Evolutionary conservation across 345 rosid species (phyloP).

Genomic region (Hibiscus trionum): DNA sequence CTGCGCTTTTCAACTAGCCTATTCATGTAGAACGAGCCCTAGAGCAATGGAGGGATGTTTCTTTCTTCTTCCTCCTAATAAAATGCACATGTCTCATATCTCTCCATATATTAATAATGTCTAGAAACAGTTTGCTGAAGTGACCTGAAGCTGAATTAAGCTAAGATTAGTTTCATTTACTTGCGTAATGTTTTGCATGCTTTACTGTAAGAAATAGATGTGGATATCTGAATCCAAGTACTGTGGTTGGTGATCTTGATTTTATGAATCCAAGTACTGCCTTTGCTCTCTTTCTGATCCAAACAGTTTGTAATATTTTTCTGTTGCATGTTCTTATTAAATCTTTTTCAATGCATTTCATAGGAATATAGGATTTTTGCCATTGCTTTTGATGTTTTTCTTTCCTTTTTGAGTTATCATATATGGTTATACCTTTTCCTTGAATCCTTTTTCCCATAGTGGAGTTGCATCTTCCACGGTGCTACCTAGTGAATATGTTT

Average conservation of each 20-base stretch:
- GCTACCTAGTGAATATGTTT: not conserved
- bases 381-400: not conserved
- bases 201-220: not conserved
- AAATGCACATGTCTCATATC: conserved; percentile 3
- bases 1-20: conserved; percentile 11
- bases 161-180: conserved; percentile 2
- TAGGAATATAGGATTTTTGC: not conserved
- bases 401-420: too few relatives aligned
- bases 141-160: not conserved
- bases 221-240: not conserved
- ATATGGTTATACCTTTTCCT: not conserved
- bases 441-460: not conserved
- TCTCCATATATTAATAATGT: not conserved
- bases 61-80: not conserved
- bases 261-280: not conserved
- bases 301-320: not conserved
- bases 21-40: conserved; percentile 13
- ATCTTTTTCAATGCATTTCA: not conserved
- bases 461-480: not conserved
- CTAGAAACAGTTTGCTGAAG: not conserved
- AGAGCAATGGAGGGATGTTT: conserved; percentile 5
- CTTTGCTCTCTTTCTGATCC: not conserved
- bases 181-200: not conserved
- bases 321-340: not conserved
- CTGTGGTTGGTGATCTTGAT: not conserved